phyloP scores from a whole-genome alignment of 2,329 filamentous ascomycete species.

The Calonectria pseudoturangicola region DNA sequence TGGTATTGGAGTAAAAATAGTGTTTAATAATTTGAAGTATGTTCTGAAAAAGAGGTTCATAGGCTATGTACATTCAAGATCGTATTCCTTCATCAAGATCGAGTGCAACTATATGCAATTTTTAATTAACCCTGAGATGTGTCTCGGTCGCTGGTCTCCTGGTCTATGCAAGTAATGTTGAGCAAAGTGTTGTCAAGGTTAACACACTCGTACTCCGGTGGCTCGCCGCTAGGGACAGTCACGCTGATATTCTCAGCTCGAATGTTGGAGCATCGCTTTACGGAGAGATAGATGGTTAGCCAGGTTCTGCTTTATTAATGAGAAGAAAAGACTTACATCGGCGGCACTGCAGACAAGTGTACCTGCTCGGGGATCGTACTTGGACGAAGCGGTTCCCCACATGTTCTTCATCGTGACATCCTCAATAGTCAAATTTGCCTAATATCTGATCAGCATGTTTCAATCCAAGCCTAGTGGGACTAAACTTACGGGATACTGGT shows the following conservation, averaged over 20 bases:
- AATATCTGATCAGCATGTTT: constrained; percentile 15
- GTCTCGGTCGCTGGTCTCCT: constrained; percentile 33
- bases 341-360: constrained; percentile 55
- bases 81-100: neutral
- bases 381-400: constrained; percentile 55
- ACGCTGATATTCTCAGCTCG: constrained; percentile 48
- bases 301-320: rapidly evolving
- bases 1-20: neutral
- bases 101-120: no score
- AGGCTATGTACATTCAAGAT: neutral
- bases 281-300: constrained; percentile 15
- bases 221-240: constrained; percentile 49
- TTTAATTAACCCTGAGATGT: constrained; percentile 42
- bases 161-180: constrained; percentile 48
- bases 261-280: constrained; percentile 52
- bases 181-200: constrained; percentile 46
- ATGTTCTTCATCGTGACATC: constrained; percentile 56
- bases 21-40: neutral
- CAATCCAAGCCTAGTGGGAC: rapidly evolving
- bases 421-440: constrained; percentile 54
- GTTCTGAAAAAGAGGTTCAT: neutral
- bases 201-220: constrained; percentile 50
- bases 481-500: constrained; percentile 47
- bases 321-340: constrained; percentile 47
- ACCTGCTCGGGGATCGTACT: constrained; percentile 56